phyloP scores from a whole-genome alignment of 2,329 filamentous ascomycete species.

The Aspergillus texensis region DNA sequence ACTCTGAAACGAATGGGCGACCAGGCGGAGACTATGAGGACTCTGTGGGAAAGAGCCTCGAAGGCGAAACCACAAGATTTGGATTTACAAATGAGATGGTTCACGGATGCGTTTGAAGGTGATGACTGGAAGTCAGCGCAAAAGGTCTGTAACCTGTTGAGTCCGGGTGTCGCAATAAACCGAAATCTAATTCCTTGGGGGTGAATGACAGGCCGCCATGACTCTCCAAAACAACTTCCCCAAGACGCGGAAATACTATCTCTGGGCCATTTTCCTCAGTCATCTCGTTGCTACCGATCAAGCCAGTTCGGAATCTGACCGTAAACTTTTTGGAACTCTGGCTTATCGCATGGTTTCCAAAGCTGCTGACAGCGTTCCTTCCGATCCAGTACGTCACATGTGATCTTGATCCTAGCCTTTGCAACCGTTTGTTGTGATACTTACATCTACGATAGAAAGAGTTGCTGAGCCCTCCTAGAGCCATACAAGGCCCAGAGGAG shows the following conservation, averaged over 20 bases:
- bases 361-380: conserved; percentile 47
- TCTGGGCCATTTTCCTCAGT: conserved; percentile 53
- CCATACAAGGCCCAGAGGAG: conserved; percentile 51
- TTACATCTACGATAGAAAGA: conserved; percentile 39
- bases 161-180: neutral
- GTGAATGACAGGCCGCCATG: conserved; percentile 48
- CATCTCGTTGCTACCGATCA: conserved; percentile 43
- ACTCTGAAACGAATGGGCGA: conserved; percentile 41
- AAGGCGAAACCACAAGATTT: conserved; percentile 47
- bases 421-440: conserved; percentile 15
- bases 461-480: conserved; percentile 43
- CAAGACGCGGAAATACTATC: conserved; percentile 50
- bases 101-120: conserved; percentile 43
- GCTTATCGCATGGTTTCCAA: conserved; percentile 54
- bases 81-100: conserved; percentile 50
- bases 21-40: conserved; percentile 37
- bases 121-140: conserved; percentile 52
- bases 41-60: conserved; percentile 52
- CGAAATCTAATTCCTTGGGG: conserved; percentile 10
- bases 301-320: conserved; percentile 43
- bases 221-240: conserved; percentile 53
- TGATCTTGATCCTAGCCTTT: neutral
- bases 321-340: conserved; percentile 52
- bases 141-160: conserved; percentile 43
- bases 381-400: conserved; percentile 42